Evolutionary conservation across 371 early-diverging fungal species (phyloP).

Genomic region (Mortierella sp.): DNA sequence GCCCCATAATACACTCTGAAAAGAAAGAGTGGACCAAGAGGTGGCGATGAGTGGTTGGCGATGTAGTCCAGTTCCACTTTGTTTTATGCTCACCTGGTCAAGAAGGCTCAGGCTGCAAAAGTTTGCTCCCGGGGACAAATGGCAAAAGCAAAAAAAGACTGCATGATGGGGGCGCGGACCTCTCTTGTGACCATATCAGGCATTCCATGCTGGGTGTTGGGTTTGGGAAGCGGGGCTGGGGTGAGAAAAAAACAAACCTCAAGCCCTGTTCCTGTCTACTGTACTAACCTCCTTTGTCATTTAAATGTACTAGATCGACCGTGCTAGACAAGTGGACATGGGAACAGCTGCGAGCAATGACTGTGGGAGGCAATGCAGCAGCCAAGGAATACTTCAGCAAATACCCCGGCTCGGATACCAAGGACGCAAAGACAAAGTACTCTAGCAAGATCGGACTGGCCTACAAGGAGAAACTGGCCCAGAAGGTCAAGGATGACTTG

Average conservation of each 20-base stretch:
- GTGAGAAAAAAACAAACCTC: neutral
- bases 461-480: slow-evolving; percentile 87
- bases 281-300: neutral
- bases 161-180: slow-evolving; percentile 10
- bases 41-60: slow-evolving; percentile 4
- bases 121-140: too few relatives aligned
- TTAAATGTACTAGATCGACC: slow-evolving; percentile 72
- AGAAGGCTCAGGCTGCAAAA: neutral
- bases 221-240: neutral
- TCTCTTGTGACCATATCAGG: neutral
- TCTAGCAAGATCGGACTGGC: slow-evolving; percentile 78
- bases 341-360: slow-evolving; percentile 95
- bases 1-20: neutral
- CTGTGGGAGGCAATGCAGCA: slow-evolving; percentile 86
- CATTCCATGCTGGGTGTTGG: neutral
- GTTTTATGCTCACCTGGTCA: neutral
- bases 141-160: neutral
- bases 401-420: slow-evolving; percentile 56
- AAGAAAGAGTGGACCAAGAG: neutral
- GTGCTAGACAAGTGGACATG: slow-evolving; percentile 94
- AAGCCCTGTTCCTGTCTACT: neutral
- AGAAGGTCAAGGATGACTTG: slow-evolving; percentile 86
- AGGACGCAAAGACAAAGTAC: slow-evolving; percentile 89
- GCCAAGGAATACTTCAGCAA: slow-evolving; percentile 85
- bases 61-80: neutral